Conservation (phyloP, 805 yeast genomes). For the Yarrowia sp. region DNA sequence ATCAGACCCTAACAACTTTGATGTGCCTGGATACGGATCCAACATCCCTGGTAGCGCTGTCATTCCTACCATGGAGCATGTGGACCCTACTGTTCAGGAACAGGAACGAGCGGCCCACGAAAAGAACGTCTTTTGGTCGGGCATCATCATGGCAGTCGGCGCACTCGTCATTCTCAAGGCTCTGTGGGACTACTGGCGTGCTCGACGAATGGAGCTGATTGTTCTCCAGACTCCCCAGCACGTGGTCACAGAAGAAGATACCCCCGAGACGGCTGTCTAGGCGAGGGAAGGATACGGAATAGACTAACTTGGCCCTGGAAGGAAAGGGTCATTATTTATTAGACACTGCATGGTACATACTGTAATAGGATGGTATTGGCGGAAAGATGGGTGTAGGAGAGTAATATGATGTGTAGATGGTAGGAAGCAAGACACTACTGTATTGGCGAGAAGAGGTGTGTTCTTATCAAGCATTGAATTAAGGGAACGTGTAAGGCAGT, state of each 20-base stretch:
- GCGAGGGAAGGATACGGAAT: neutral
- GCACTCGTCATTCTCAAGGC: slow-evolving; percentile 69
- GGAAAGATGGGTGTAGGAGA: too few species aligned
- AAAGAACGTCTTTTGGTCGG: slow-evolving; percentile 20
- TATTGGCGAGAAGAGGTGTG: too few species aligned
- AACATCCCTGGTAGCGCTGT: slow-evolving; percentile 43
- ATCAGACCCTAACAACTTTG: slow-evolving; percentile 63
- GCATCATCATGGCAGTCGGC: slow-evolving; percentile 67
- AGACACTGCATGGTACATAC: slow-evolving; percentile 35
- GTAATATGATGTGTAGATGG: too few species aligned
- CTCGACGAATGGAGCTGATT: slow-evolving; percentile 74
- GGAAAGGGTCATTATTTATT: slow-evolving; percentile 23
- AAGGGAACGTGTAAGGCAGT: too few species aligned
- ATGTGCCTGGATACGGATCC: slow-evolving; percentile 47
- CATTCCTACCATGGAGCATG: slow-evolving; percentile 36
- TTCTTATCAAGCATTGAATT: too few species aligned
- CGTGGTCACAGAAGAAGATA: slow-evolving; percentile 30
- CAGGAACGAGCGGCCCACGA: slow-evolving; percentile 29
- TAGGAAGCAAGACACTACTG: too few species aligned
- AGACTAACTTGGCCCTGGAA: slow-evolving; percentile 25
- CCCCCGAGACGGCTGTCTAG: slow-evolving; percentile 36
- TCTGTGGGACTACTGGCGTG: slow-evolving; percentile 71
- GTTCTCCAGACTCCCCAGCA: slow-evolving; percentile 51
- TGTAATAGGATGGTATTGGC: neutral
- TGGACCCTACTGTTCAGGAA: slow-evolving; percentile 39